Conservation (phyloP, 495 filamentous ascomycete species). For the Parachaetomium inaequale region DNA sequence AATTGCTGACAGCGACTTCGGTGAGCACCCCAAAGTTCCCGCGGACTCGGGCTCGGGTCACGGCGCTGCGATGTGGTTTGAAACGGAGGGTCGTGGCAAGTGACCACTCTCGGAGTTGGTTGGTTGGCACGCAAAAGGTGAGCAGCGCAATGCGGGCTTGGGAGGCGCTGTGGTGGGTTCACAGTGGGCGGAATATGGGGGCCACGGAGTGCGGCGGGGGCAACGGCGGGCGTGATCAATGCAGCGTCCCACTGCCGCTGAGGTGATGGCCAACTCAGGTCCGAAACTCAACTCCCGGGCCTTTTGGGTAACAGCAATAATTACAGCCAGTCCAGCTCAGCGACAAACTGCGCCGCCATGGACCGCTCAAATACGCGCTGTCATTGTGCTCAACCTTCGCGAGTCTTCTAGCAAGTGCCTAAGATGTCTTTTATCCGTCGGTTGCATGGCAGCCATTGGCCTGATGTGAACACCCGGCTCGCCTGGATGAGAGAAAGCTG, state of each 20-base stretch:
- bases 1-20: neutral
- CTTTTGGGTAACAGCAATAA: no score
- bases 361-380: no score
- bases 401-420: no score
- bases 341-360: no score
- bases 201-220: conserved; percentile 8
- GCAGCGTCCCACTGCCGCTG: conserved; percentile 12
- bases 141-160: conserved; percentile 10
- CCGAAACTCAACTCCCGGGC: neutral
- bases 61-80: conserved; percentile 30
- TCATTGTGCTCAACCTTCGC: no score
- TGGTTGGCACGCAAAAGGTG: conserved; percentile 32
- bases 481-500: neutral
- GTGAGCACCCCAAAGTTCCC: conserved; percentile 1
- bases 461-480: neutral
- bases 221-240: neutral
- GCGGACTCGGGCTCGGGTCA: conserved; percentile 10
- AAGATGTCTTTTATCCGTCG: neutral
- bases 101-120: conserved; percentile 36
- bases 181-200: conserved; percentile 13
- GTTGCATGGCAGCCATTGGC: neutral
- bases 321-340: no score
- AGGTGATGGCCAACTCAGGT: conserved; percentile 1
- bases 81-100: conserved; percentile 33
- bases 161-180: conserved; percentile 17